Conservation (phyloP, 345 rosid genomes). For the Luvunga scandens region DNA sequence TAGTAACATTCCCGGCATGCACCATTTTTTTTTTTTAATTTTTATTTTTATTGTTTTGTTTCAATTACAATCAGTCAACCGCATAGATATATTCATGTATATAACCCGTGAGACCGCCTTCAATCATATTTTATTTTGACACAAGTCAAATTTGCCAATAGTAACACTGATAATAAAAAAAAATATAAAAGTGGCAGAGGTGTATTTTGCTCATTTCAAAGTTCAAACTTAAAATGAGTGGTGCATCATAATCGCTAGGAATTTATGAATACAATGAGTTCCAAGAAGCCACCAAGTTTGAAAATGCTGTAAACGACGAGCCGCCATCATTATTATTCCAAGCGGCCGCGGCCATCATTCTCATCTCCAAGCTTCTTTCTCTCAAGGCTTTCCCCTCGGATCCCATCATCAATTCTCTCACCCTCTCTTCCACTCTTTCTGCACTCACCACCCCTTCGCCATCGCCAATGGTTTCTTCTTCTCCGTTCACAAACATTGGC, state of each 20-base stretch:
- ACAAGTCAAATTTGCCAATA: no score
- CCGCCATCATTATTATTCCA: conserved; percentile 6
- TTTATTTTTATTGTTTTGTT: no score
- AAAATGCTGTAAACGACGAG: conserved; percentile 15
- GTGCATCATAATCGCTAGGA: not conserved
- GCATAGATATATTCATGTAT: no score
- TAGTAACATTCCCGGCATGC: no score
- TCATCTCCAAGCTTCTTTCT: conserved; percentile 10
- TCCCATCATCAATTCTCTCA: conserved; percentile 15
- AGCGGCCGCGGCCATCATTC: conserved; percentile 15
- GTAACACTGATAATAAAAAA: no score
- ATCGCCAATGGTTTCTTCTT: not conserved
- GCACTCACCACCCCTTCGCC: not conserved
- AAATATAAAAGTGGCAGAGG: no score
- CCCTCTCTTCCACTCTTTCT: conserved; percentile 20
- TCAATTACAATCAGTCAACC: no score
- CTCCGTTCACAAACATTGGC: not conserved
- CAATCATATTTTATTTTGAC: no score
- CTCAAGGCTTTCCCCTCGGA: conserved; percentile 3
- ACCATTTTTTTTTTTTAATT: no score
- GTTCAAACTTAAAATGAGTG: not conserved
- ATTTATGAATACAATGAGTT: not conserved
- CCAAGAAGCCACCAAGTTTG: conserved; percentile 12
- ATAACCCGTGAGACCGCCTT: no score
- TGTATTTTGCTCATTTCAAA: no score